These are phyloP conservation scores for Nicotiana paniculata DNA, from an alignment of 257 asterid genomes.

Conservation along the genomic window DNA sequence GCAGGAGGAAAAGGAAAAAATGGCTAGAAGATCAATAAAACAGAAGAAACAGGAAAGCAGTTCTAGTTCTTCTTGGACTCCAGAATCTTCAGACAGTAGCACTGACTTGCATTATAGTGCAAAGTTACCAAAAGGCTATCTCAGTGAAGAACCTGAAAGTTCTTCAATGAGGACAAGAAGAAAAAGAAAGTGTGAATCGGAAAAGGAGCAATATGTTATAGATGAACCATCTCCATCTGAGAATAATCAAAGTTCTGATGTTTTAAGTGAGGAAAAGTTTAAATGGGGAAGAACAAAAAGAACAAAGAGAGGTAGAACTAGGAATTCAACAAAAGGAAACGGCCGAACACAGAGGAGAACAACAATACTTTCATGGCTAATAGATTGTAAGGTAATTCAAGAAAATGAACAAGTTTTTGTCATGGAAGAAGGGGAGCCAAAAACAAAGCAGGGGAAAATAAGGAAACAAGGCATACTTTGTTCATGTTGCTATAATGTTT, in stretches of 20 bases:
- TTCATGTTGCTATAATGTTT: conserved; percentile 28
- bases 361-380: conserved; percentile 45
- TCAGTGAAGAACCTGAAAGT: neutral
- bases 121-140: neutral
- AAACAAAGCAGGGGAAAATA: conserved; percentile 24
- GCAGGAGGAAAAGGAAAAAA: neutral
- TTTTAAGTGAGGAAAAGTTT: neutral
- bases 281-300: neutral
- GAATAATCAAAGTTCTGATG: neutral
- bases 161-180: neutral
- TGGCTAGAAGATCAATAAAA: conserved; percentile 11
- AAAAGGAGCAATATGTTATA: neutral
- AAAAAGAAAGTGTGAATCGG: neutral
- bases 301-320: neutral
- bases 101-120: neutral
- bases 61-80: neutral
- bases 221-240: neutral
- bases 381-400: conserved; percentile 24
- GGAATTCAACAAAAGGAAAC: neutral
- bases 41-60: neutral
- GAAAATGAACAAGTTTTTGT: conserved; percentile 22
- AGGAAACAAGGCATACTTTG: conserved; percentile 41
- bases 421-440: conserved; percentile 2
- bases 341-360: conserved; percentile 10
- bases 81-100: neutral